Percentiles rank a stretch among this genome's conserved stretches.
These are phyloP conservation scores for Gnaphalium uliginosum DNA, from an alignment of 129 eudicot species.

Conservation along the genomic window DNA sequence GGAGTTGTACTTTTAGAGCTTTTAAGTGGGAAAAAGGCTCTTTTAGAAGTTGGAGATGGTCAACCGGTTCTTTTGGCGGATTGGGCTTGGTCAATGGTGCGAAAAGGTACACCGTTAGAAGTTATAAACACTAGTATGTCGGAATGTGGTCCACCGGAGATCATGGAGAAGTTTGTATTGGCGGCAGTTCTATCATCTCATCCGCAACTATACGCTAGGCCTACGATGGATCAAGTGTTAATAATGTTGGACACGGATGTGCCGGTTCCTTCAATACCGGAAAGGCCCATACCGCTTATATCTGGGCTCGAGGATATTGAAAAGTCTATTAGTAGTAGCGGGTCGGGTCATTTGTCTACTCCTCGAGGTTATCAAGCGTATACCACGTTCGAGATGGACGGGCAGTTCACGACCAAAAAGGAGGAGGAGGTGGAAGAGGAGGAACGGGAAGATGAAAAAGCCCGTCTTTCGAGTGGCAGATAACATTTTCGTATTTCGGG, in stretches of 20 bases:
- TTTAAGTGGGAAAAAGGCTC: conserved; percentile 87
- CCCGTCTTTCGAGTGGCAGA: conserved; percentile 35
- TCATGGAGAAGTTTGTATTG: conserved; percentile 77
- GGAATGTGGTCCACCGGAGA: conserved; percentile 59
- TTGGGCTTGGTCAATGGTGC: conserved; percentile 93
- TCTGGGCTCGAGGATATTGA: conserved; percentile 68
- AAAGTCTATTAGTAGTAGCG: conserved; percentile 59
- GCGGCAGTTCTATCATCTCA: conserved; percentile 88
- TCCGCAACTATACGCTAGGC: conserved; percentile 84
- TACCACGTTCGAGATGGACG: conserved; percentile 25
- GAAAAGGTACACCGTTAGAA: conserved; percentile 63
- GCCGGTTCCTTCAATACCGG: conserved; percentile 76
- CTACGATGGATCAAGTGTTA: conserved; percentile 87
- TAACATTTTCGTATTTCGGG: background rate
- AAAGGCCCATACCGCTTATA: conserved; percentile 71
- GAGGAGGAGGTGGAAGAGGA: conserved; percentile 23
- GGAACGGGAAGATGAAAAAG: conserved; percentile 10
- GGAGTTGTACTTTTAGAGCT: conserved; percentile 89
- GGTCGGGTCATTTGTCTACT: conserved; percentile 64
- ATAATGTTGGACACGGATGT: conserved; percentile 69
- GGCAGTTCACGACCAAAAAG: background rate
- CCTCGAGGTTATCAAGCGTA: conserved; percentile 56
- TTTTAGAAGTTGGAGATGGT: conserved; percentile 46
- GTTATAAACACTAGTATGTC: conserved; percentile 66
- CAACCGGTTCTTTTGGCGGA: conserved; percentile 69